Base-by-base conservation (phyloP, 2,329 filamentous ascomycete genomes). In the Fusarium haematococcum region DNA sequence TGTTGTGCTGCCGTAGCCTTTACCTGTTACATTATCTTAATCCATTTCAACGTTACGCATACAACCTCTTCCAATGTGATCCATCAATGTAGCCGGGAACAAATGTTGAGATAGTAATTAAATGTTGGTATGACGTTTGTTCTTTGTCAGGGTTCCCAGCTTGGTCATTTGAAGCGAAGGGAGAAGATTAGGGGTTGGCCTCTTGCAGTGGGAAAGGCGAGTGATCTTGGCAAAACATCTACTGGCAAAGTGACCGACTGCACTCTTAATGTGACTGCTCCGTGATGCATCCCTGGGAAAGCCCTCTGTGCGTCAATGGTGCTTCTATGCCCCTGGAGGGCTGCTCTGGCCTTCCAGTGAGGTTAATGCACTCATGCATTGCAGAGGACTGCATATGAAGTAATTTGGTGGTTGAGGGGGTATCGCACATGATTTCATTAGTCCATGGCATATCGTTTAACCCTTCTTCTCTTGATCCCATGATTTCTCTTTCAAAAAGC, bases 341-440 rank as follows among this genome's bases (percentile, higher is more conserved):
- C 18, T 30, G 9, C 6, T 11, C 5, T 30, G 16, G 18, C 25
- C 3, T 30, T 52, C 16, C 20, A 50, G 23, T 66, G 57, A 54
- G 57, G 27, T 27, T 63, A 61, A 54, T 48, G 39, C 37, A 58
- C 63, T 50, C 61, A 54, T 54, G 33, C 62, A 59, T 52, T 54
- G 32, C n/a, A 20, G 58, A 57, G 61, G 43, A n/a, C 45, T 30
- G 23, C 10, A 10, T 27, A 43, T 68, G 23, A 48, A 27, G 58
- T 63, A 48, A 50, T 62, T 7, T 59, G 69, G n/a, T 52, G 54
- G 52, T 30, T 32, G 64, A 23, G 63, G 11, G 62, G 59, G 43
- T 41, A 65, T 72, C 45, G 62, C 60, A 33, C 37, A 73, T 69
- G 61, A 67, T 71, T 72, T 74, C 73, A 66, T 65, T 68, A 76